Evolutionary conservation across 1,284 basidiomycete species (phyloP), one percentile per base, ranked within the genome.

Genomic region (Irpex rosettiformis): DNA sequence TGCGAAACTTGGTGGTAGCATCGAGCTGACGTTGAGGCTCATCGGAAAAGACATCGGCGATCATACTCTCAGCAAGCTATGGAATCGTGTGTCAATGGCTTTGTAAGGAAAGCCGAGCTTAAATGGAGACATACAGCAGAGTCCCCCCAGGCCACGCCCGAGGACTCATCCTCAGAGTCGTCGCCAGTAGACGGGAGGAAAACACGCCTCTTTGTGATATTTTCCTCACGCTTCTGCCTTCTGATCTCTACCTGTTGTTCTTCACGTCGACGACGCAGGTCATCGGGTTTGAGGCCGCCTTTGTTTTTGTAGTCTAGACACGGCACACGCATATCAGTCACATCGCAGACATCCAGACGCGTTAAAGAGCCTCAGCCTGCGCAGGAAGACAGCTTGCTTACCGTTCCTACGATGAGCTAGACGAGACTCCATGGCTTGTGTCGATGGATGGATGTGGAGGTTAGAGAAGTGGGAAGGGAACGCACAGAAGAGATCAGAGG

Each of bases 201-300:
- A 75, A 97, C 97, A 64, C 95, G 83, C 73, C 95, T 85, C 82
- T 98, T 98, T 63, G 95, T 92, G 62, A 98, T 96, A 72, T 94
- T 95, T 75, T 98, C 95, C 72, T 98, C 95, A 67, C 96, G 84
- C 79, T 97, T 97, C 79, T 95, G 93, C 71, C 93, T 85, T 71
- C 95, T 85, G 80, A 98, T 97, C 81, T 98, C 96, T 60, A 98
- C 95, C 71, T 97, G 94, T 73, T 96, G 93, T 73, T 98, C 95
- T 75, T 98, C 95, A 63, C 95, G 87, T 73, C 95, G 88, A 75
- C 94, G 89, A 71, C 96, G 86, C 67, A 97, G 89, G 67, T 91
- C 89, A 64, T 94, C 92, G 67, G 86, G 86, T 73, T 93, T 93
- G 65, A 94, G 79, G 65, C 81, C 86, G 64, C 89, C 88, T 74